Conservation (phyloP, 441 rosid genomes). For the Populus hybrid region DNA sequence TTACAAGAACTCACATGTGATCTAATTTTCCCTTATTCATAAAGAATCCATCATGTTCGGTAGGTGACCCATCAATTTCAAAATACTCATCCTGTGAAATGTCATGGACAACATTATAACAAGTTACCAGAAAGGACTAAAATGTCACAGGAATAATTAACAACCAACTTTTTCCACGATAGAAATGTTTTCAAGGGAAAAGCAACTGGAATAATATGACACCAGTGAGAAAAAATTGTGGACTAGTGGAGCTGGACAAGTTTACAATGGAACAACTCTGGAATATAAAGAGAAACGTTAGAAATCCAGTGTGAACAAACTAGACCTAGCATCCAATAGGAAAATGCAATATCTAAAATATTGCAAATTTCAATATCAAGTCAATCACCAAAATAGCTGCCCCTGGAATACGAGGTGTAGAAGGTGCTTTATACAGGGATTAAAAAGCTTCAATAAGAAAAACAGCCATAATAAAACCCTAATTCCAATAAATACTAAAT, state of each 20-base stretch:
- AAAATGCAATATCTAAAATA: neutral
- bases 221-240: neutral
- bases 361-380: neutral
- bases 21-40: conserved; percentile 75
- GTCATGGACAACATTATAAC: neutral
- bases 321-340: no score
- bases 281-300: no score
- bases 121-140: neutral
- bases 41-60: conserved; percentile 77
- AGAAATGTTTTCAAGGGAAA: neutral
- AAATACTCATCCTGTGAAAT: conserved; percentile 74
- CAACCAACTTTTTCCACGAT: neutral
- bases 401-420: neutral
- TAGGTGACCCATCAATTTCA: conserved; percentile 68
- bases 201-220: neutral
- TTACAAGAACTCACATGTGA: conserved; percentile 52
- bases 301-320: no score
- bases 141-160: neutral
- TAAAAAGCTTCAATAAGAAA: neutral
- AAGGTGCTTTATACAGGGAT: neutral
- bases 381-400: neutral
- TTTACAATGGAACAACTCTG: neutral
- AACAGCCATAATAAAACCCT: neutral
- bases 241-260: neutral
- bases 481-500: neutral